Evolutionary conservation across 139 green algal genomes (phyloP), one percentile per base, ranked within the genome.

Genomic region (Trebouxia sp.): DNA sequence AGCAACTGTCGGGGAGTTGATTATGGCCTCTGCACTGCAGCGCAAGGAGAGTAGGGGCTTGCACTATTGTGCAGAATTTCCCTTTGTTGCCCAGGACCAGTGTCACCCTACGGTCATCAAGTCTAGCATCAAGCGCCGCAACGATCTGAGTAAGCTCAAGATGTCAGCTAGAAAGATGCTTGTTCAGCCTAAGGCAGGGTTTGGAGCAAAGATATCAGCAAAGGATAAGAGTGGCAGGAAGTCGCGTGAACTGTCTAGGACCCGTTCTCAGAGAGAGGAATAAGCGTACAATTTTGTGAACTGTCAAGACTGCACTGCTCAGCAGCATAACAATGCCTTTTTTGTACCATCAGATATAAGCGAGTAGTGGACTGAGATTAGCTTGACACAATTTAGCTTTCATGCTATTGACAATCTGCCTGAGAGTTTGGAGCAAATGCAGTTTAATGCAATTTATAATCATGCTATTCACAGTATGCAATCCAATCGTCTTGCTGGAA

Each of bases 51-150:
- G 80, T 41, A 85, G 96, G 20, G 96, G 96, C 24, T 72, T 92
- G 41, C 96, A 99, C 84, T 98, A 88, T 80, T 87, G 84, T 76
- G 26, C 80, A 8, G 94, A 98, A 72, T 94, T 89, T 76, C 94
- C 93, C 1, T 30, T 84, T 48, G 32, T 79, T 17, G 81, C 75
- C 8, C 42, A 90, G 70, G 66, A 72, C 15, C 62, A 83, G 65
- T 39, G 66, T 26, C 47, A 30, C 11, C 42, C 78, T 9, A 83
- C 78, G 15, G 58, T 83, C 37, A 83, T 83, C 65, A 65, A 53
- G 69, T 55, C 69, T 30, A 72, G 62, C 20, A 42, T 72, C 32
- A 72, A n/a, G 62, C 62, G 32, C 12, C 35, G 62, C 35, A 30
- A 10, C 35, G 32, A 72, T 22, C 28, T 72, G 48, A 69, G 75